phyloP scores from a whole-genome alignment of 148 eudicot species.

The Chenopodium suecicum region DNA sequence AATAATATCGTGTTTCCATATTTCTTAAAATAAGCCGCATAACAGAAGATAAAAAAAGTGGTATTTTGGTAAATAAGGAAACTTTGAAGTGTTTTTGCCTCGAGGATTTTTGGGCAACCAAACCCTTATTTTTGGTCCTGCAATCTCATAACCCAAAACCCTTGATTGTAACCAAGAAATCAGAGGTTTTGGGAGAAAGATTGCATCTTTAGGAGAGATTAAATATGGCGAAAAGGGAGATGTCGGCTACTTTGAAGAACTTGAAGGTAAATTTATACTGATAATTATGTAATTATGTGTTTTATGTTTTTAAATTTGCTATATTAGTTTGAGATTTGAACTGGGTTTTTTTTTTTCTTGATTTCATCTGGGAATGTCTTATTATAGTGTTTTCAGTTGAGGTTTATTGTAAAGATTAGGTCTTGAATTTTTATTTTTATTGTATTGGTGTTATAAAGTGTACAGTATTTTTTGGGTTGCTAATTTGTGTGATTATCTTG shows the following conservation, averaged over 20 bases:
- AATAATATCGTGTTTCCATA: neutral
- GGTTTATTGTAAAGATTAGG: constrained; percentile 4
- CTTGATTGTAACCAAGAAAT: neutral
- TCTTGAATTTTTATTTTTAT: neutral
- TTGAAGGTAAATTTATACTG: constrained; percentile 54
- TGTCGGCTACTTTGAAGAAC: constrained; percentile 69
- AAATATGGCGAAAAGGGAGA: constrained; percentile 72
- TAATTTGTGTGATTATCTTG: neutral
- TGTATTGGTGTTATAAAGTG: neutral
- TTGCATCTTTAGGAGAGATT: constrained; percentile 4
- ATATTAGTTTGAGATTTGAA: constrained; percentile 16
- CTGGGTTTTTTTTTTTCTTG: constrained; percentile 18
- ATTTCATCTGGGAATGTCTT: constrained; percentile 19
- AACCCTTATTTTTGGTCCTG: constrained; percentile 11
- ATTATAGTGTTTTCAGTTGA: constrained; percentile 11
- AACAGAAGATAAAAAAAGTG: constrained; percentile 2
- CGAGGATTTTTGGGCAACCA: neutral
- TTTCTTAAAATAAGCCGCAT: constrained; percentile 2
- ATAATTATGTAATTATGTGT: constrained; percentile 7
- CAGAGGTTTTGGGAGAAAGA: constrained; percentile 18
- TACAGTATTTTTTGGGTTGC: neutral
- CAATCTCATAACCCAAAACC: constrained; percentile 6
- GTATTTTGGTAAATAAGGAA: constrained; percentile 13
- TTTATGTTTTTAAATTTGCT: constrained; percentile 8
- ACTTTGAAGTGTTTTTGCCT: neutral